Percentiles rank a stretch among this genome's conserved stretches.
These are phyloP conservation scores for Graphiopsis chlorocephala DNA, from an alignment of 2,329 filamentous ascomycete genomes.

Conservation along the genomic window DNA sequence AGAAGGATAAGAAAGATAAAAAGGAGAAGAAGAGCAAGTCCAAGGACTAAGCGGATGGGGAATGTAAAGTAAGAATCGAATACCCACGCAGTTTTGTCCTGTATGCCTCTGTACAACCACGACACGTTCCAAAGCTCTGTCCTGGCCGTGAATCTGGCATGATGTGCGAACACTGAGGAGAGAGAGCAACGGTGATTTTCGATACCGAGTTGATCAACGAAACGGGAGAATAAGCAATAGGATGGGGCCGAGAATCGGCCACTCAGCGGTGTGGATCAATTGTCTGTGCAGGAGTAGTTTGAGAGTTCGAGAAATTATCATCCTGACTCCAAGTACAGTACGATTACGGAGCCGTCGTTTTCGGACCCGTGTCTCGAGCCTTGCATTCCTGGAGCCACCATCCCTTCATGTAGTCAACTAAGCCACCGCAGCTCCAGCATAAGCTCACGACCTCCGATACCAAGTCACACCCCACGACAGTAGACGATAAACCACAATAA, in stretches of 20 bases:
- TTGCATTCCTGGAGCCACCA: background rate
- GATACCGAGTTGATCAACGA: background rate
- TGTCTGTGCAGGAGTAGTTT: background rate
- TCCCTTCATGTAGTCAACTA: background rate
- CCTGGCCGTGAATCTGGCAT: background rate
- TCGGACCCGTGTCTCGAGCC: background rate
- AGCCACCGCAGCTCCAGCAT: background rate
- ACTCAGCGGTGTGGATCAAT: background rate
- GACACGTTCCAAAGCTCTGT: background rate
- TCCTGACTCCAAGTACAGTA: background rate
- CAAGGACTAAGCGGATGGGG: background rate
- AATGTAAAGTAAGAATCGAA: slow-evolving; percentile 10
- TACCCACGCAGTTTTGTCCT: slow-evolving; percentile 3
- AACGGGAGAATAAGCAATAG: background rate
- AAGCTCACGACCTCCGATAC: slow-evolving; percentile 5
- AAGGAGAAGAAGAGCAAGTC: slow-evolving; percentile 32
- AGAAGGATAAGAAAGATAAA: slow-evolving; percentile 38
- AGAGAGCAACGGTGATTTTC: background rate
- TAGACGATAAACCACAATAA: slow-evolving; percentile 68
- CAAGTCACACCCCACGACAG: slow-evolving; percentile 58
- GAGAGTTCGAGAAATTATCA: background rate
- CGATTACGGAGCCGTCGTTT: background rate
- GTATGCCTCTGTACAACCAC: background rate
- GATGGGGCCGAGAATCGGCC: background rate
- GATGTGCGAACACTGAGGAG: background rate